These are phyloP conservation scores for Lasiodiplodia sp. DNA, from an alignment of 2,329 filamentous ascomycete species.

Conservation along the genomic window DNA sequence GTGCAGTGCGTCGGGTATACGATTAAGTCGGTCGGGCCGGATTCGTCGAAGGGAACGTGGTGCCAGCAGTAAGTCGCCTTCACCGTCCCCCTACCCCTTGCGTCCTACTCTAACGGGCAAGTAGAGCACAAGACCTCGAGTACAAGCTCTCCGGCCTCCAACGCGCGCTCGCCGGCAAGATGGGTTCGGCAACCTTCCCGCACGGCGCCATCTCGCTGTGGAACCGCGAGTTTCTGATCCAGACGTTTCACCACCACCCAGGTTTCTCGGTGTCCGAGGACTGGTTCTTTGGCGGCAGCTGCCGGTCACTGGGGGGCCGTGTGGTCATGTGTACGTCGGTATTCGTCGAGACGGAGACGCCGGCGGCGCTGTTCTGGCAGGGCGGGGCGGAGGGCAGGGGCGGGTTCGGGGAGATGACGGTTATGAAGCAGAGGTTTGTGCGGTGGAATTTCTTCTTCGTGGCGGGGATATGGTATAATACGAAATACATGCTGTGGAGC, in stretches of 20 bases:
- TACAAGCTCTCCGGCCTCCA: conserved; percentile 54
- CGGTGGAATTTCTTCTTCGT: conserved; percentile 63
- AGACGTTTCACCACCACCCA: conserved; percentile 57
- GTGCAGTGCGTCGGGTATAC: conserved; percentile 59
- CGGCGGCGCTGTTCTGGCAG: conserved; percentile 52
- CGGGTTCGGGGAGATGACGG: conserved; percentile 61
- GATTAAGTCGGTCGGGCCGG: conserved; percentile 51
- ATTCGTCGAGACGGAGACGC: conserved; percentile 61
- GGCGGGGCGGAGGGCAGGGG: conserved; percentile 46
- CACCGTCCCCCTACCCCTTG: no score
- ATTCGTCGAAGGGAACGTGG: conserved; percentile 43
- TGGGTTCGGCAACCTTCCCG: conserved; percentile 58
- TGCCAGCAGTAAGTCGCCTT: conserved; percentile 43
- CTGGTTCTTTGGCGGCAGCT: conserved; percentile 61
- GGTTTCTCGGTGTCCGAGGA: conserved; percentile 60
- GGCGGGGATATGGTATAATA: conserved; percentile 57
- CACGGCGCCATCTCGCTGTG: conserved; percentile 61
- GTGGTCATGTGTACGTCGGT: conserved; percentile 59
- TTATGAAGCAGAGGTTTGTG: conserved; percentile 59
- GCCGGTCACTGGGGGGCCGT: conserved; percentile 53
- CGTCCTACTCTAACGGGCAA: no score
- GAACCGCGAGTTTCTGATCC: conserved; percentile 54
- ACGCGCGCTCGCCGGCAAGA: conserved; percentile 39
- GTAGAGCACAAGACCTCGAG: conserved; percentile 60
- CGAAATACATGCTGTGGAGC: conserved; percentile 54